Conservation (phyloP, 352 stramenopile species). For the Paralagenidium karlingii region DNA sequence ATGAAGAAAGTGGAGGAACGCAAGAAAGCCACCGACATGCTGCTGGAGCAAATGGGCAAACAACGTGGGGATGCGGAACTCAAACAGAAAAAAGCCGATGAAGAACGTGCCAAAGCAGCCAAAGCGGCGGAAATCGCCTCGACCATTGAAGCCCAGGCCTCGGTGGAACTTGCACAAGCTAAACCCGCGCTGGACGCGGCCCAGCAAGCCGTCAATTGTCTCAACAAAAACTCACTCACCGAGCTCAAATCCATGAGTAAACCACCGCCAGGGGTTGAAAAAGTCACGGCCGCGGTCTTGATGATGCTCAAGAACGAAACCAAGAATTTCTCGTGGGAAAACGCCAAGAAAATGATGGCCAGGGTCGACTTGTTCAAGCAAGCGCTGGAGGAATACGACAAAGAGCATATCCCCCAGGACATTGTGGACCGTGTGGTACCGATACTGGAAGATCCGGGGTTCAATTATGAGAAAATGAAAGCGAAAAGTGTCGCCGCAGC, state of each 20-base stretch:
- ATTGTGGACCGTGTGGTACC: slow-evolving; percentile 77
- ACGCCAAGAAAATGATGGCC: slow-evolving; percentile 94
- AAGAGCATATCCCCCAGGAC: slow-evolving; percentile 84
- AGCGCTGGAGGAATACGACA: slow-evolving; percentile 82
- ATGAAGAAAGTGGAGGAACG: slow-evolving; percentile 87
- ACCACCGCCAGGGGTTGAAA: slow-evolving; percentile 75
- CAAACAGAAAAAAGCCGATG: slow-evolving; percentile 70
- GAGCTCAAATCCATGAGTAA: slow-evolving; percentile 86
- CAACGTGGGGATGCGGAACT: slow-evolving; percentile 82
- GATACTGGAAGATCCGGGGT: slow-evolving; percentile 83
- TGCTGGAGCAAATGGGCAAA: slow-evolving; percentile 84
- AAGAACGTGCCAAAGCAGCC: slow-evolving; percentile 62
- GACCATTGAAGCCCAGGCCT: slow-evolving; percentile 54
- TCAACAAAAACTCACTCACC: slow-evolving; percentile 82
- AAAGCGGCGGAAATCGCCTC: slow-evolving; percentile 51
- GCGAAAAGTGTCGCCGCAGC: slow-evolving; percentile 84
- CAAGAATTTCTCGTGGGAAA: slow-evolving; percentile 91
- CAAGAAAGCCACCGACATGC: slow-evolving; percentile 74
- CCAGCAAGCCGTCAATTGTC: slow-evolving; percentile 78
- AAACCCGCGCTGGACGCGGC: slow-evolving; percentile 77
- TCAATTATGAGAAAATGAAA: slow-evolving; percentile 92
- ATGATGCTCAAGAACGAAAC: slow-evolving; percentile 92
- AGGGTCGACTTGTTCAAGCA: slow-evolving; percentile 90
- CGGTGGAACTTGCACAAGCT: slow-evolving; percentile 55
- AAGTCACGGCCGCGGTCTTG: slow-evolving; percentile 81